Base-by-base conservation (phyloP, 306 rosid species). In the Crotalaria pallida region DNA sequence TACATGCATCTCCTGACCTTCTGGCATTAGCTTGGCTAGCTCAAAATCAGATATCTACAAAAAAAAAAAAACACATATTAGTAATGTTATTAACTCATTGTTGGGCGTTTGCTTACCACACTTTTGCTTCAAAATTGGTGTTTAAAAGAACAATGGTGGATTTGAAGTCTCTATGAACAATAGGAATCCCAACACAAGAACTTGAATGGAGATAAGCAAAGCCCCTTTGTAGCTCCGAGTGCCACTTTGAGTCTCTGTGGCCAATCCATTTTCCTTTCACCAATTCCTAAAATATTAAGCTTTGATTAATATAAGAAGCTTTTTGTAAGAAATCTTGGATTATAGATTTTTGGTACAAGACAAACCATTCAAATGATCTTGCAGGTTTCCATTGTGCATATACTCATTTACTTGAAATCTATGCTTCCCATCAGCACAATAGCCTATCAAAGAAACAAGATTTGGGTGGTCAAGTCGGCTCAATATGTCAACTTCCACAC, bases 21-120 rank as follows among this genome's bases (percentile, higher is more conserved):
- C 92, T 56, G 96, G 96, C 96, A 90, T 88, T n/a, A 90, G 73
- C 81, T 84, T 90, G 76, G 97, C 97, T 19, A 90, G 89, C 63
- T 96, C 97, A 73, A 90, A 90, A 70, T 90, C 97, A 10, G 97
- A 90, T 75, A 90, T 88, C 97, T 90, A 26, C 33, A 19, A 77
- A 59, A 47, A 3, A 27, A 16, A 5, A 21, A 45, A 21, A 49
- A 59, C 3, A 40, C 58, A 69, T 21, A 27, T 17, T 15, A 11
- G 8, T 34, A 34, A 34, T 34, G 41, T 7, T 34, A 34, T 34
- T 16, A 34, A 67, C 22, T 57, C 43, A 17, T 19, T 4, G 7
- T 23, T 19, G 50, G 24, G 41, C 10, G 52, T 27, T 13, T 31
- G n/a, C 24, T 15, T 1, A 49, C n/a, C n/a, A n/a, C 76, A 87